A percentile compares a stretch with the other conserved stretches of the same genome.
These are phyloP conservation scores for Picochlorum sp. DNA, from an alignment of 139 green algal species.

Conservation along the genomic window DNA sequence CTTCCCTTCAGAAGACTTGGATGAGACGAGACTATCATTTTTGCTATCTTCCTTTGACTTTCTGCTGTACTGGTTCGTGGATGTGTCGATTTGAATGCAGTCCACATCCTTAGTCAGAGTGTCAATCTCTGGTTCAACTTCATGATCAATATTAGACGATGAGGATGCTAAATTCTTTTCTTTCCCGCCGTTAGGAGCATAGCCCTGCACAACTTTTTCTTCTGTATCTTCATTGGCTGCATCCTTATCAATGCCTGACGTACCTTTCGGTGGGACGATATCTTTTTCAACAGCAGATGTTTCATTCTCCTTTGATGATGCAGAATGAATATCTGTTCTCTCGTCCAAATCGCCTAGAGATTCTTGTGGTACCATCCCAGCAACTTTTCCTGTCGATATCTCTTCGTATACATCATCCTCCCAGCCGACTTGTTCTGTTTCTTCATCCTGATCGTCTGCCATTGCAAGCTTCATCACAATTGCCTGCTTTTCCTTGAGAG, in stretches of 20 bases:
- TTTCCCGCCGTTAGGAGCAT: neutral
- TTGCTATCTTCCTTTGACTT: too few relatives aligned
- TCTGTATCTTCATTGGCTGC: neutral
- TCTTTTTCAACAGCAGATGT: neutral
- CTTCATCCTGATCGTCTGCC: neutral
- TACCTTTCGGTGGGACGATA: neutral
- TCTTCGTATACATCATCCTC: neutral
- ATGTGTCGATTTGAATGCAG: too few relatives aligned
- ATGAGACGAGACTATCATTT: too few relatives aligned
- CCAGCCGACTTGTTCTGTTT: neutral
- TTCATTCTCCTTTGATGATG: neutral
- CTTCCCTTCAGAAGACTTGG: too few relatives aligned
- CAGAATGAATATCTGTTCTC: too few relatives aligned
- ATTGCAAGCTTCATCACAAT: neutral
- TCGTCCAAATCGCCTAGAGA: neutral
- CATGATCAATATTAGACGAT: too few relatives aligned
- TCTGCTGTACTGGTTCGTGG: too few relatives aligned
- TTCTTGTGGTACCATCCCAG: neutral
- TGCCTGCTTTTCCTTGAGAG: slow-evolving; percentile 31
- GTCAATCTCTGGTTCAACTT: too few relatives aligned
- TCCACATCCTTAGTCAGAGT: too few relatives aligned
- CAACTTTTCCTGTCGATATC: neutral
- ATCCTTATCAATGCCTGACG: neutral
- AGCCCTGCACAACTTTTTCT: neutral
- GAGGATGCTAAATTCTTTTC: too few relatives aligned